Percentiles rank a stretch among this genome's conserved stretches.
Evolutionary conservation across 352 stramenopile species (phyloP).

Genomic region (Globisporangium iwayamae): DNA sequence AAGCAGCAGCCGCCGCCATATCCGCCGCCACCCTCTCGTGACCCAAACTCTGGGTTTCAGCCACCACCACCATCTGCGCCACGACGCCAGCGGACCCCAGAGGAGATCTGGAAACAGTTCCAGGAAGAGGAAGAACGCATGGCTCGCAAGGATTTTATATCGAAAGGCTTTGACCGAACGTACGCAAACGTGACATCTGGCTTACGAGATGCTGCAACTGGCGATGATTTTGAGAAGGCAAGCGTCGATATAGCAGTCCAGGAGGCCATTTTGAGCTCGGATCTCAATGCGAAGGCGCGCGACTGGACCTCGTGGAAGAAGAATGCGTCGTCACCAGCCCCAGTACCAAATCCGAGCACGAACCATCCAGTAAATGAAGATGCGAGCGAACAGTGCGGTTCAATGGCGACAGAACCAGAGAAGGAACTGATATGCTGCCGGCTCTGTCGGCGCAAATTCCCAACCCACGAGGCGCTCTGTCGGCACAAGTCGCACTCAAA

Average conservation of each 20-base stretch:
- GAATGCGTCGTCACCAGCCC: not conserved
- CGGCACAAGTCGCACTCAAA: conserved; percentile 55
- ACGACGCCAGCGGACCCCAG: conserved; percentile 34
- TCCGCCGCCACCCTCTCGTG: not conserved
- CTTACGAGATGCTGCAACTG: not conserved
- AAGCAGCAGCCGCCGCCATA: not conserved
- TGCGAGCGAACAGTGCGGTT: not conserved
- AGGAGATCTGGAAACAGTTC: conserved; percentile 73
- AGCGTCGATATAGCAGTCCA: conserved; percentile 13
- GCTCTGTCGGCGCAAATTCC: conserved; percentile 71
- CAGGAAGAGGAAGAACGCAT: conserved; percentile 66
- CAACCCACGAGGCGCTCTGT: conserved; percentile 27
- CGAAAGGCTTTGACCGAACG: conserved; percentile 59
- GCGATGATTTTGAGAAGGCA: not conserved
- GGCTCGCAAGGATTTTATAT: conserved; percentile 51
- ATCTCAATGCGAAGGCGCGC: conserved; percentile 34
- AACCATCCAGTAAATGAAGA: not conserved
- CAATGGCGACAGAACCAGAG: not conserved
- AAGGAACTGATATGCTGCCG: conserved; percentile 41
- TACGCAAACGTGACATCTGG: conserved; percentile 31
- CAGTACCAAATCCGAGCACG: conserved; percentile 2
- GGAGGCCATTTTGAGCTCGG: conserved; percentile 31
- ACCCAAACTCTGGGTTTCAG: not conserved
- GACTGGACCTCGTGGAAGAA: conserved; percentile 41
- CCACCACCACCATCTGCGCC: conserved; percentile 10